Percentiles rank a stretch among this genome's conserved stretches.
Conservation (phyloP, 2,329 filamentous ascomycete genomes). For the Fusarium sp. region DNA sequence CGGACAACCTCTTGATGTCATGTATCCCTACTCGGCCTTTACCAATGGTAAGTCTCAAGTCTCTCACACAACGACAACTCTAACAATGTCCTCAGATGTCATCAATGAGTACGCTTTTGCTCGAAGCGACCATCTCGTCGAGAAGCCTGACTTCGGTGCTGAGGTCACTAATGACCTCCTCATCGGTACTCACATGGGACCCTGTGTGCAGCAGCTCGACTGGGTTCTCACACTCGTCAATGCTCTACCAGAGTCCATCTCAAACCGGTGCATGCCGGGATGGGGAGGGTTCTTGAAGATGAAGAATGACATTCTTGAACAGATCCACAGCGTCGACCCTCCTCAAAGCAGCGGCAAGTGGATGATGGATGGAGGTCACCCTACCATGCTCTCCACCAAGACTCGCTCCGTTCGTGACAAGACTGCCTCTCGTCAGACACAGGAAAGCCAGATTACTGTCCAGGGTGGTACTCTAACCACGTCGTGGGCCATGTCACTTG, state of each 20-base stretch:
- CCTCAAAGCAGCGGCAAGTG: slow-evolving; percentile 47
- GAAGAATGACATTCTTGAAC: slow-evolving; percentile 49
- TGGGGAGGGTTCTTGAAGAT: slow-evolving; percentile 51
- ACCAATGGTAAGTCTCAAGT: slow-evolving; percentile 44
- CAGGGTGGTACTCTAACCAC: slow-evolving; percentile 53
- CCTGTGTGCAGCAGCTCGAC: slow-evolving; percentile 48
- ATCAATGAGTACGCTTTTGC: slow-evolving; percentile 53
- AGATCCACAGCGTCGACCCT: slow-evolving; percentile 48
- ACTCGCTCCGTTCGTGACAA: slow-evolving; percentile 47
- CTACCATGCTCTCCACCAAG: slow-evolving; percentile 48
- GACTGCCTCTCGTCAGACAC: slow-evolving; percentile 44
- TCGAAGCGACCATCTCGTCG: slow-evolving; percentile 46
- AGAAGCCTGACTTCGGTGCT: slow-evolving; percentile 46
- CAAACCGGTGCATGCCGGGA: slow-evolving; percentile 47
- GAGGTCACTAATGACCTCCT: slow-evolving; percentile 48
- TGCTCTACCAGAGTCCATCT: slow-evolving; percentile 47
- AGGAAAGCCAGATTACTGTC: slow-evolving; percentile 51
- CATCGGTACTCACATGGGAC: slow-evolving; percentile 49
- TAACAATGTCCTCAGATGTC: slow-evolving; percentile 42
- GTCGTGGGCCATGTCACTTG: slow-evolving; percentile 46
- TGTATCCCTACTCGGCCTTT: slow-evolving; percentile 51
- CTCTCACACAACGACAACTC: not conserved
- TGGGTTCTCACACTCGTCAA: slow-evolving; percentile 48
- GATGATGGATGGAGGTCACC: slow-evolving; percentile 45
- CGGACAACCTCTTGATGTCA: slow-evolving; percentile 45